Evolutionary conservation across 2,329 filamentous ascomycete species (phyloP).

Genomic region (Pseudogymnoascus sp.): DNA sequence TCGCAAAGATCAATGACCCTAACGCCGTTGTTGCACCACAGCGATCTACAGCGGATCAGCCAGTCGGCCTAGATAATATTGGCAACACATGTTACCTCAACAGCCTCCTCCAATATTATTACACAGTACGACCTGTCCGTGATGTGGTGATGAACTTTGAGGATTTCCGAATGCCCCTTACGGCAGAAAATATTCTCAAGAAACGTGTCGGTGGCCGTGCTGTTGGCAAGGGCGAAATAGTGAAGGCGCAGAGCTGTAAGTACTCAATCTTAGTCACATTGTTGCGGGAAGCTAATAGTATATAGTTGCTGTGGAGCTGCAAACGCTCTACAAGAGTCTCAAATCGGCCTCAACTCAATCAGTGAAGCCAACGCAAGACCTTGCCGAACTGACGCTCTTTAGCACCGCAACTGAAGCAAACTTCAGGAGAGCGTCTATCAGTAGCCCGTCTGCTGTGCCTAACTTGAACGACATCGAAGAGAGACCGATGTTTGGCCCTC

Average conservation of each 20-base stretch:
- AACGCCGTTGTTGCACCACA: constrained; percentile 24
- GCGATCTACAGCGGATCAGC: constrained; percentile 44
- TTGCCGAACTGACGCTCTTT: constrained; percentile 73
- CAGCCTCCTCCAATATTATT: constrained; percentile 91
- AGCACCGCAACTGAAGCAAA: constrained; percentile 46
- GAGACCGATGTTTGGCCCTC: constrained; percentile 2
- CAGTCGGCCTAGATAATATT: constrained; percentile 84
- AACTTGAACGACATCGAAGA: not conserved
- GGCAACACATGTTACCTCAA: constrained; percentile 98
- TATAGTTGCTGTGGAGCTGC: constrained; percentile 66
- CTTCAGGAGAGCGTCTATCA: constrained; percentile 39
- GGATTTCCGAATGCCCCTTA: constrained; percentile 58
- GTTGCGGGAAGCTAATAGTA: constrained; percentile 16
- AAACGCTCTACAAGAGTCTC: constrained; percentile 61
- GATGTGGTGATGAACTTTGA: constrained; percentile 74
- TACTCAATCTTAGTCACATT: constrained; percentile 21
- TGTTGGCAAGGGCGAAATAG: constrained; percentile 49
- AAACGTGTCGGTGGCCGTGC: constrained; percentile 71
- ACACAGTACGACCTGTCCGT: constrained; percentile 74
- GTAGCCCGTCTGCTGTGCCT: constrained; percentile 24
- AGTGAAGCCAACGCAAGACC: constrained; percentile 63
- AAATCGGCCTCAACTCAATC: constrained; percentile 52
- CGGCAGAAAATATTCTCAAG: constrained; percentile 50
- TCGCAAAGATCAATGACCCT: constrained; percentile 28
- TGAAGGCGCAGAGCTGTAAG: constrained; percentile 66